Percentiles rank a stretch among this genome's conserved stretches.
These are phyloP conservation scores for Nitzschia inconspicua DNA, from an alignment of 108 stramenopile species.

Conservation along the genomic window DNA sequence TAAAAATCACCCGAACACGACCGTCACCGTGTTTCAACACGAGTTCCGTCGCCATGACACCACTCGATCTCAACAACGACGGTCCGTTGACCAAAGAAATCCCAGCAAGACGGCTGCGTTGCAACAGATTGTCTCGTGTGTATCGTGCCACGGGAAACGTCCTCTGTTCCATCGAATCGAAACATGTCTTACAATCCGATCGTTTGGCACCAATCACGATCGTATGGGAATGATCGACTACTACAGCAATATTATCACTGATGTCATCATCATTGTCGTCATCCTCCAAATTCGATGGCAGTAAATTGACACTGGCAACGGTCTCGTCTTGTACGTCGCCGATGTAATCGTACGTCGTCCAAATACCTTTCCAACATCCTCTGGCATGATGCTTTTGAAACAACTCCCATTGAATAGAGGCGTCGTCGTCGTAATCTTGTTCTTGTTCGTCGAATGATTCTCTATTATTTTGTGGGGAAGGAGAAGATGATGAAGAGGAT, in stretches of 20 bases:
- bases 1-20: slow-evolving; percentile 74
- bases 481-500: too few species aligned
- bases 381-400: slow-evolving; percentile 75
- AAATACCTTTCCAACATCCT: slow-evolving; percentile 82
- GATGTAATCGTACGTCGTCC: slow-evolving; percentile 81
- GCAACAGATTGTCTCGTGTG: slow-evolving; percentile 39
- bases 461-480: neutral
- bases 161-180: slow-evolving; percentile 59
- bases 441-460: neutral
- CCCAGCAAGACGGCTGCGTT: slow-evolving; percentile 29
- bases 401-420: slow-evolving; percentile 77
- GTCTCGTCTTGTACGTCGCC: slow-evolving; percentile 75
- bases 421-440: slow-evolving; percentile 39
- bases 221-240: slow-evolving; percentile 60
- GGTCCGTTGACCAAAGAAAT: slow-evolving; percentile 71
- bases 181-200: slow-evolving; percentile 79
- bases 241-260: too few species aligned
- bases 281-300: slow-evolving; percentile 14
- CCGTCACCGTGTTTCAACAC: slow-evolving; percentile 69
- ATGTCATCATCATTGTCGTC: slow-evolving; percentile 8
- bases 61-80: slow-evolving; percentile 53
- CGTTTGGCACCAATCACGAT: slow-evolving; percentile 65
- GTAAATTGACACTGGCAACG: slow-evolving; percentile 59
- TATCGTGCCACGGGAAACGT: slow-evolving; percentile 65
- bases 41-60: slow-evolving; percentile 79